Conservation (phyloP, 768 basidiomycete genomes). For the Lactarius indigo region DNA sequence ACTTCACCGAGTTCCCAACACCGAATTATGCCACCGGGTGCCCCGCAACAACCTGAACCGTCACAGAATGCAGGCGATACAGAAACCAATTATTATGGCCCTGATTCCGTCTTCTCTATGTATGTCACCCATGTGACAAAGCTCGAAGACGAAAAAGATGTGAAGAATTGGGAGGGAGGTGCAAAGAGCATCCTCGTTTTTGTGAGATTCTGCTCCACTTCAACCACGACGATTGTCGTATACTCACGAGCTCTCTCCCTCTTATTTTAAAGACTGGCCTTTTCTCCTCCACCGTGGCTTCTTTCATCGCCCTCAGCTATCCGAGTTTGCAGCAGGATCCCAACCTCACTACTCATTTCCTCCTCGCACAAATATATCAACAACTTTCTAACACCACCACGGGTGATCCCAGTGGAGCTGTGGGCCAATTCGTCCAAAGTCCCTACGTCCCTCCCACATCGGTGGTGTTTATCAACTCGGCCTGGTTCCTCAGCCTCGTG, state of each 20-base stretch:
- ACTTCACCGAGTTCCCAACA: too few species aligned
- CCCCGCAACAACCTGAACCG: too few species aligned
- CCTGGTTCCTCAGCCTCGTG: slow-evolving; percentile 14
- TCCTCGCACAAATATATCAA: not conserved
- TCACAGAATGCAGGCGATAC: too few species aligned
- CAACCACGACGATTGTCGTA: too few species aligned
- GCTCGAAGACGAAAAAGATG: not conserved
- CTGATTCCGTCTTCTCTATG: not conserved
- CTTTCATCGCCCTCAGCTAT: not conserved
- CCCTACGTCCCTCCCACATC: not conserved
- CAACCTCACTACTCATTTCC: not conserved
- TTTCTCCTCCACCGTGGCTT: not conserved
- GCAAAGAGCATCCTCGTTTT: not conserved
- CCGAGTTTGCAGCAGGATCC: not conserved
- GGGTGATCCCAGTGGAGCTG: not conserved
- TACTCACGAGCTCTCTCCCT: not conserved
- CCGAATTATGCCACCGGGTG: too few species aligned
- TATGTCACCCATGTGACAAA: not conserved
- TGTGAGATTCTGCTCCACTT: not conserved
- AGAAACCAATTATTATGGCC: too few species aligned
- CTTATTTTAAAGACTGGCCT: not conserved
- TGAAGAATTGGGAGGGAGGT: not conserved
- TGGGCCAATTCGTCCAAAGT: too few species aligned
- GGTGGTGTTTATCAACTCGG: slow-evolving; percentile 10
- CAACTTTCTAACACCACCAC: not conserved